Percentiles rank a stretch among this genome's conserved stretches.
Evolutionary conservation across 805 yeast genomes (phyloP).

Genomic region (Nakazawaea populi): DNA sequence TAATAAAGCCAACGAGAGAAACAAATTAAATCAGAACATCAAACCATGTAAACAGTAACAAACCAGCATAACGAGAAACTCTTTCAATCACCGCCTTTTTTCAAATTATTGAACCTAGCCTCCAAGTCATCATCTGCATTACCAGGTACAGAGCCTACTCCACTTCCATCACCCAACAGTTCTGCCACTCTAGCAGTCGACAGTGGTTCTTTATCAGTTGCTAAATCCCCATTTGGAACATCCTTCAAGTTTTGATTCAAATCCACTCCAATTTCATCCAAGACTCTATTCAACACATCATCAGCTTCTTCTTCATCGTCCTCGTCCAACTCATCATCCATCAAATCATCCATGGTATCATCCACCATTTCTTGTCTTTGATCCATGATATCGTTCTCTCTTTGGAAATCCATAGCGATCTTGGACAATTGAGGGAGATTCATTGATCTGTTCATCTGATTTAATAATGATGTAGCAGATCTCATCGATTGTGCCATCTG

Average conservation of each 20-base stretch:
- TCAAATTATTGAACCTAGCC: constrained; percentile 79
- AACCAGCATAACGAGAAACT: background rate
- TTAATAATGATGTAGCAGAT: constrained; percentile 81
- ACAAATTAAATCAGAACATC: no score
- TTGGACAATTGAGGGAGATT: constrained; percentile 83
- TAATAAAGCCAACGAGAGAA: no score
- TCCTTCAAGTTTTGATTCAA: constrained; percentile 45
- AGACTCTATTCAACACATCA: constrained; percentile 82
- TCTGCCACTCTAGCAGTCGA: constrained; percentile 25
- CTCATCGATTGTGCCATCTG: constrained; percentile 95
- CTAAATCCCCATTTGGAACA: constrained; percentile 30
- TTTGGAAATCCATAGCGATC: constrained; percentile 93
- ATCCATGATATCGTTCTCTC: constrained; percentile 94
- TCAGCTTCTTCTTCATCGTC: constrained; percentile 84
- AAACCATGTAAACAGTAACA: no score
- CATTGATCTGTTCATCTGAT: constrained; percentile 86
- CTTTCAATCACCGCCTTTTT: constrained; percentile 31
- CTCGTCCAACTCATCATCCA: constrained; percentile 83
- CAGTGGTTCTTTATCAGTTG: constrained; percentile 13
- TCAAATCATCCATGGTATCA: constrained; percentile 93
- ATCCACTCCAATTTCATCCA: constrained; percentile 95
- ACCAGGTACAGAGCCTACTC: constrained; percentile 13
- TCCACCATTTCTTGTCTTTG: constrained; percentile 99
- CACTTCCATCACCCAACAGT: constrained; percentile 31
- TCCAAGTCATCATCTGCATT: constrained; percentile 76